Base-by-base conservation (phyloP, 805 yeast genomes). In the Isabelozyma heimii region DNA sequence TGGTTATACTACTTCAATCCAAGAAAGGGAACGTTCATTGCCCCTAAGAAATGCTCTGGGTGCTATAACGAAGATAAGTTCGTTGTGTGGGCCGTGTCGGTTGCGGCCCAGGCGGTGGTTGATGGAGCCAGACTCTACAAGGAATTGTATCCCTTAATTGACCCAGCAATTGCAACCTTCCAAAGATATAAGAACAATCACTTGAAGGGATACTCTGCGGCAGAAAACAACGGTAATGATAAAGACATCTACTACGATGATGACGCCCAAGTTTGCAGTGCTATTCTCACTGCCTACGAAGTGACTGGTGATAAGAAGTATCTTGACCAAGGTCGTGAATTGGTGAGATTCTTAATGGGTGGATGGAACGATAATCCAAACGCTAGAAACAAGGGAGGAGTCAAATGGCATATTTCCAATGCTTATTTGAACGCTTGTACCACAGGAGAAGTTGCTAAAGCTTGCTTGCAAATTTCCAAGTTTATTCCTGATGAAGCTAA, bases 261-360 rank as follows among this genome's bases (percentile, higher is more conserved):
- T 58, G 87, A 85, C 60, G 91, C 91, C 2, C 91, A 85, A 61
- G 81, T 85, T 12, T 85, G 87, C 13, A 73, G 83, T 56, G 85
- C 84, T 3, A 70, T 83, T 55, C 67, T 86, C 49, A 76, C 83
- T 2, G 87, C 88, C 1, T 85, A 81, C 58, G 90, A 84, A 58
- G 88, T 82, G 20, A 83, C 89, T 1, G 79, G 78, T 1, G 79
- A 84, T 52, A 67, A 67, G 54, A 67, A 69, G 42, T 82, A 72
- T 58, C 67, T 85, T 51, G 82, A 78, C 54, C 70, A 72, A 54
- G 87, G 83, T 7, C 70, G 81, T 44, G 86, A 82, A 53, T 69
- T 83, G 55, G 83, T 79, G 48, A 63, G 81, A 40, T 84, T 84
- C 55, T 63, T 85, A 52, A 80, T 83, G 81, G 82, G 84, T 9